Evolutionary conservation across 495 filamentous ascomycete species (phyloP).

Genomic region (Aspergillus indologenus): DNA sequence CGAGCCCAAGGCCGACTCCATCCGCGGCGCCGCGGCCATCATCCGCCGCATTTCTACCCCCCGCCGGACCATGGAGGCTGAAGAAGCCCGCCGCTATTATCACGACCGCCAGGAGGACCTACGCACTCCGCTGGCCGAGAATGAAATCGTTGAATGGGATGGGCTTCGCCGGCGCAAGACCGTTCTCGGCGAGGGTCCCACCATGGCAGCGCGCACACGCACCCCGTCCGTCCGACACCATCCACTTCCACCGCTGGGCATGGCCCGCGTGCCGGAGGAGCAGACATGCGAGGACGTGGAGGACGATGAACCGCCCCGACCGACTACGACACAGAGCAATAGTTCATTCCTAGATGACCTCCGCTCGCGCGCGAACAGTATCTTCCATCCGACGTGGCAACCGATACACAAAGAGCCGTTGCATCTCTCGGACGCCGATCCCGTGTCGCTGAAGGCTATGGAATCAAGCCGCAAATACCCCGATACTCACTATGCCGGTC

Average conservation of each 20-base stretch:
- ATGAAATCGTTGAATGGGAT: slow-evolving; percentile 87
- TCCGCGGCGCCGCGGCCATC: slow-evolving; percentile 88
- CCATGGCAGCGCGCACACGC: slow-evolving; percentile 34
- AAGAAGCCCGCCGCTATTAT: slow-evolving; percentile 75
- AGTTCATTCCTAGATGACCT: slow-evolving; percentile 57
- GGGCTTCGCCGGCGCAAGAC: slow-evolving; percentile 84
- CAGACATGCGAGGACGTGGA: slow-evolving; percentile 12
- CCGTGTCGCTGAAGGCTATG: slow-evolving; percentile 24
- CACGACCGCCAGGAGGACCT: slow-evolving; percentile 71
- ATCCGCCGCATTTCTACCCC: slow-evolving; percentile 76
- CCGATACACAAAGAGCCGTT: slow-evolving; percentile 33
- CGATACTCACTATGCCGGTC: slow-evolving; percentile 39
- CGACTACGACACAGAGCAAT: slow-evolving; percentile 32
- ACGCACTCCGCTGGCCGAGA: slow-evolving; percentile 70
- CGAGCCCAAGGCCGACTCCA: slow-evolving; percentile 94
- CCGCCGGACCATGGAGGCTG: slow-evolving; percentile 72
- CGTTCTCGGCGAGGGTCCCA: slow-evolving; percentile 50
- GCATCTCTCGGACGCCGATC: slow-evolving; percentile 14
- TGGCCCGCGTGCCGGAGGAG: slow-evolving; percentile 74
- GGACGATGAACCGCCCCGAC: slow-evolving; percentile 31
- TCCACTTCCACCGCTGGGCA: slow-evolving; percentile 78
- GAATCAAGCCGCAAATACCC: slow-evolving; percentile 33
- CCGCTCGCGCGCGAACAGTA: slow-evolving; percentile 45
- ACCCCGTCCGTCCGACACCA: slow-evolving; percentile 13
- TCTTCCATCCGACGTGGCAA: slow-evolving; percentile 35